These are phyloP conservation scores for Mrakiaceae sp. DNA, from an alignment of 1,284 basidiomycete genomes.

Conservation along the genomic window DNA sequence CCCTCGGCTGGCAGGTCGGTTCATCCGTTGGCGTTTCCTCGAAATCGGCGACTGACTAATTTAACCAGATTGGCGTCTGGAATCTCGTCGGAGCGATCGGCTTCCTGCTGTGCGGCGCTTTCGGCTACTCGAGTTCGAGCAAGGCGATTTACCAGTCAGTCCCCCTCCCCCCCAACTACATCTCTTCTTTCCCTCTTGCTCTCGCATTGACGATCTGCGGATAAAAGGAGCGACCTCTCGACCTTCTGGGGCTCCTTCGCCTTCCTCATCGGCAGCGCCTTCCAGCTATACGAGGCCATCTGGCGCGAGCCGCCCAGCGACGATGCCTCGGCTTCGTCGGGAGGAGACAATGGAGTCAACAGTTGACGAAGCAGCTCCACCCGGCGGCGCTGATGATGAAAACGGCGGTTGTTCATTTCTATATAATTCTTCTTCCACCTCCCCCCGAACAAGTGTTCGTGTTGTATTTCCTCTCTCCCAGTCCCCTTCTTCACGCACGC, in stretches of 20 bases:
- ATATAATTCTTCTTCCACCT: no score
- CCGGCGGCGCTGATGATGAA: no score
- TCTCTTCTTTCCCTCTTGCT: slow-evolving; percentile 36
- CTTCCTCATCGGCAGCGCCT: slow-evolving; percentile 47
- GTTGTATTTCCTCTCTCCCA: no score
- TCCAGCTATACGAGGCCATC: slow-evolving; percentile 40
- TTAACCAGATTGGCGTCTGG: slow-evolving; percentile 39
- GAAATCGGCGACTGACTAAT: background rate
- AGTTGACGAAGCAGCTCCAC: no score
- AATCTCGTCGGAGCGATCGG: slow-evolving; percentile 48
- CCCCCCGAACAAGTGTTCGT: no score
- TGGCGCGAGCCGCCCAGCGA: background rate
- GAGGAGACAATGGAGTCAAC: no score
- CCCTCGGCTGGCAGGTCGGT: slow-evolving; percentile 42
- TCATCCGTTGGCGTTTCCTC: background rate
- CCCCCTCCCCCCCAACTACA: slow-evolving; percentile 45
- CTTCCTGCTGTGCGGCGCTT: slow-evolving; percentile 46
- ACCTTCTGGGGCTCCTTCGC: slow-evolving; percentile 50
- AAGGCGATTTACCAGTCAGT: slow-evolving; percentile 44
- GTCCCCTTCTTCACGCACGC: no score
- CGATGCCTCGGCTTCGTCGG: background rate
- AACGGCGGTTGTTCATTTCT: no score
- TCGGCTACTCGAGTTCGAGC: slow-evolving; percentile 39
- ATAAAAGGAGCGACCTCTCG: background rate
- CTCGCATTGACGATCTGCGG: background rate